Evolutionary conservation across 345 rosid genomes (phyloP).

Genomic region (Corchorus capsularis): DNA sequence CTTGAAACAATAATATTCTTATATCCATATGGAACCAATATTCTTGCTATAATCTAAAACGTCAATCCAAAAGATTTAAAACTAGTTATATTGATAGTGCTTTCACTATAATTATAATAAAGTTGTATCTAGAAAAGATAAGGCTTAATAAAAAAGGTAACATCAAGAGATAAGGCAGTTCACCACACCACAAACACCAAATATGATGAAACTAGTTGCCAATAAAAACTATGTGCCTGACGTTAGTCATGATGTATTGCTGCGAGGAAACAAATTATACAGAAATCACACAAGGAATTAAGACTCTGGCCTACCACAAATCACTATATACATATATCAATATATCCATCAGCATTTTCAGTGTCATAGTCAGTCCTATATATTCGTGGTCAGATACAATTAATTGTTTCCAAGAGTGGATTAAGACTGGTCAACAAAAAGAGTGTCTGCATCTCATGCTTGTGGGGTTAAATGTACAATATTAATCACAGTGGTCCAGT

Average conservation of each 20-base stretch:
- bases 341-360: constrained; percentile 6
- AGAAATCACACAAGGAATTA: constrained; percentile 5
- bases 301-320: constrained; percentile 24
- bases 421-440: constrained; percentile 6
- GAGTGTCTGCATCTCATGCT: constrained; percentile 6
- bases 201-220: constrained; percentile 20
- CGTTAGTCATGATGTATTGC: constrained; percentile 20
- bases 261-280: constrained; percentile 28
- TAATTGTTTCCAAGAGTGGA: constrained; percentile 9
- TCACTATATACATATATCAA: not conserved
- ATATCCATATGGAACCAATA: no score
- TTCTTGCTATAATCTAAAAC: not conserved
- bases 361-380: constrained; percentile 12
- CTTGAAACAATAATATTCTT: not conserved
- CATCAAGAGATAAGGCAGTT: constrained; percentile 25
- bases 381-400: constrained; percentile 5
- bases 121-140: constrained; percentile 14
- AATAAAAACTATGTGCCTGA: constrained; percentile 19
- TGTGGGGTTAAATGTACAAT: constrained; percentile 12
- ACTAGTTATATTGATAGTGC: constrained; percentile 2
- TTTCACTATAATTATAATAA: not conserved
- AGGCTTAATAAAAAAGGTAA: constrained; percentile 5
- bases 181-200: constrained; percentile 13
- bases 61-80: constrained; percentile 12
- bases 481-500: constrained; percentile 15